Conservation (phyloP, 2,329 filamentous ascomycete species). For the Beauveria sp. region DNA sequence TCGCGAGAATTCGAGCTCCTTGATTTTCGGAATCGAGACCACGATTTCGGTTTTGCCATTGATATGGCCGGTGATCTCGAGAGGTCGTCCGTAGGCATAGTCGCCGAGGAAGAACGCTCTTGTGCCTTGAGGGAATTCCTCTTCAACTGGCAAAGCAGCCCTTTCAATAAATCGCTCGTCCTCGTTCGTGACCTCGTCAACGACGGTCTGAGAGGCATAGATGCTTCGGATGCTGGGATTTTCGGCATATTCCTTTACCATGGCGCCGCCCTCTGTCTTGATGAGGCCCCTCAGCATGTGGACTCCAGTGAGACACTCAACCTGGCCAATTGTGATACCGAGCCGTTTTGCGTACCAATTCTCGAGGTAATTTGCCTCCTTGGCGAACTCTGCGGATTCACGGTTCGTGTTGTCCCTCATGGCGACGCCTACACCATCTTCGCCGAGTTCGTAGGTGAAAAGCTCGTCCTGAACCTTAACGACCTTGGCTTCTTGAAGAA, state of each 20-base stretch:
- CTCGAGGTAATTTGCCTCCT: slow-evolving; percentile 77
- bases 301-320: slow-evolving; percentile 86
- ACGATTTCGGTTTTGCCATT: slow-evolving; percentile 71
- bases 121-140: slow-evolving; percentile 81
- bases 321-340: slow-evolving; percentile 75
- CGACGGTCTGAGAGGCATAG: slow-evolving; percentile 84
- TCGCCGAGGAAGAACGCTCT: slow-evolving; percentile 91
- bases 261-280: slow-evolving; percentile 85
- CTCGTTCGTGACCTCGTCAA: slow-evolving; percentile 82
- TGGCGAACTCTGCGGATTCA: slow-evolving; percentile 77
- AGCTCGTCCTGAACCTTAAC: slow-evolving; percentile 85
- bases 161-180: slow-evolving; percentile 91
- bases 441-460: slow-evolving; percentile 73
- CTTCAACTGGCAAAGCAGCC: slow-evolving; percentile 76
- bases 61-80: slow-evolving; percentile 71
- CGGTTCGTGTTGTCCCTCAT: slow-evolving; percentile 63
- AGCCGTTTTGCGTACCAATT: slow-evolving; percentile 84
- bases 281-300: slow-evolving; percentile 87
- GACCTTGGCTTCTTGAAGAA: slow-evolving; percentile 88
- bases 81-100: slow-evolving; percentile 81
- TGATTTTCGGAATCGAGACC: slow-evolving; percentile 63
- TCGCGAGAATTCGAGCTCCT: slow-evolving; percentile 75
- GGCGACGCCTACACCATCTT: slow-evolving; percentile 56
- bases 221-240: slow-evolving; percentile 81
- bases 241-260: slow-evolving; percentile 84